These are phyloP conservation scores for Cyclanthera cordifolia DNA, from an alignment of 306 rosid genomes.

Conservation along the genomic window DNA sequence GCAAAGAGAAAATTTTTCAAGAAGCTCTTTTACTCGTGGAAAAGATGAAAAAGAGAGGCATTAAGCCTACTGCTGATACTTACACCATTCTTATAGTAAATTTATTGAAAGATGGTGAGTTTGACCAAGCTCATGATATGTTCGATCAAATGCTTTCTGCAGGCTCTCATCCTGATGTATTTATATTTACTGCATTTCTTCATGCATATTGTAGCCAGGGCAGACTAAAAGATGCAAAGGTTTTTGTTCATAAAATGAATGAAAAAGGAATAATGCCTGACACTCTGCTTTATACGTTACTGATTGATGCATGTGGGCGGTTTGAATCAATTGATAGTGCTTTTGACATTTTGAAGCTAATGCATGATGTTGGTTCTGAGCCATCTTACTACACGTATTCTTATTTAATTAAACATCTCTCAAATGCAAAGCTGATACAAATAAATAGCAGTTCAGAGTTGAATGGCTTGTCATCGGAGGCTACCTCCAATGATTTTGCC, in stretches of 20 bases:
- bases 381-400: constrained; percentile 51
- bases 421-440: constrained; percentile 22
- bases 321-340: constrained; percentile 48
- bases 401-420: constrained; percentile 51
- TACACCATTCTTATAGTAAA: constrained; percentile 49
- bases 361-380: constrained; percentile 51
- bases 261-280: constrained; percentile 50
- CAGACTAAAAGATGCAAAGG: constrained; percentile 59
- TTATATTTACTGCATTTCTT: constrained; percentile 57
- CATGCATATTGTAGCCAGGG: constrained; percentile 63
- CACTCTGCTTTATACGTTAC: constrained; percentile 34
- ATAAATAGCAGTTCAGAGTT: constrained; percentile 15
- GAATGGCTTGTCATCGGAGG: constrained; percentile 20
- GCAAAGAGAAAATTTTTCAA: constrained; percentile 40
- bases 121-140: constrained; percentile 34
- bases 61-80: constrained; percentile 45
- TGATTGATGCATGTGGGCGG: constrained; percentile 50
- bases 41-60: constrained; percentile 37
- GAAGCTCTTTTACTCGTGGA: constrained; percentile 48
- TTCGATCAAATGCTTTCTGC: constrained; percentile 41
- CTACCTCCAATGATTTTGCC: constrained; percentile 22
- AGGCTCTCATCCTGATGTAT: constrained; percentile 53
- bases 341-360: constrained; percentile 55
- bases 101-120: constrained; percentile 43
- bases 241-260: constrained; percentile 40